Percentiles rank a stretch among this genome's conserved stretches.
Evolutionary conservation across 2,329 filamentous ascomycete genomes (phyloP).

Genomic region (Myotisia sp.): DNA sequence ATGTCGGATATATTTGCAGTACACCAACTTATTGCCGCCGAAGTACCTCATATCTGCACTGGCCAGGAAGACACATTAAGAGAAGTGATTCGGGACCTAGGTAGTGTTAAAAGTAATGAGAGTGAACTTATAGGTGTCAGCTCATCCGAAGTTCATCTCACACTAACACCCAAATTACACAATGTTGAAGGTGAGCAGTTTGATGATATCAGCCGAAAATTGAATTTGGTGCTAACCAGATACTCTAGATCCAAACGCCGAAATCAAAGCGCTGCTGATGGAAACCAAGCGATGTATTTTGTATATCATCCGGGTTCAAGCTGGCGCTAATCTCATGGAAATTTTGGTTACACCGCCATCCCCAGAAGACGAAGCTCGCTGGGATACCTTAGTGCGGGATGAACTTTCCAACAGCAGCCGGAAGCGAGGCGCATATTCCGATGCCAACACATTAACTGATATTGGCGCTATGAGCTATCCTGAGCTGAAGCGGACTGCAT

Average conservation of each 20-base stretch:
- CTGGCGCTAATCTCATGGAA: conserved; percentile 79
- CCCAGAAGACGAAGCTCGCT: conserved; percentile 76
- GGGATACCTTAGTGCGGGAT: conserved; percentile 65
- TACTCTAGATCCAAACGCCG: conserved; percentile 65
- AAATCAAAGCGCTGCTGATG: conserved; percentile 87
- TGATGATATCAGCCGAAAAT: background rate
- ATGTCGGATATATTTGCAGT: conserved; percentile 95
- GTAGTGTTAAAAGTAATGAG: conserved; percentile 92
- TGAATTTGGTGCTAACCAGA: conserved; percentile 3
- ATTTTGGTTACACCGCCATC: conserved; percentile 84
- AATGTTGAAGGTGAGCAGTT: conserved; percentile 52
- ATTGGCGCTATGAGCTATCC: conserved; percentile 80
- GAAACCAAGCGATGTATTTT: conserved; percentile 94
- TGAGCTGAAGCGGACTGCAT: conserved; percentile 78
- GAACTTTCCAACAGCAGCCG: conserved; percentile 58
- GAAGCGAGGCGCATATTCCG: conserved; percentile 76
- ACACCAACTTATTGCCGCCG: conserved; percentile 69
- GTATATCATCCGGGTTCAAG: conserved; percentile 95
- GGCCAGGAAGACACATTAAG: conserved; percentile 73
- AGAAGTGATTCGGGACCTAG: conserved; percentile 84
- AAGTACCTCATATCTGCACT: conserved; percentile 64
- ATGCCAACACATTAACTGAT: conserved; percentile 68
- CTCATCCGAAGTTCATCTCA: conserved; percentile 79
- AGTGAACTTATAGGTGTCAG: conserved; percentile 79
- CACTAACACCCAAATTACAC: conserved; percentile 75